phyloP scores from a whole-genome alignment of 2,329 filamentous ascomycete genomes.

The Pseudopyrenochaeta lycopersici region DNA sequence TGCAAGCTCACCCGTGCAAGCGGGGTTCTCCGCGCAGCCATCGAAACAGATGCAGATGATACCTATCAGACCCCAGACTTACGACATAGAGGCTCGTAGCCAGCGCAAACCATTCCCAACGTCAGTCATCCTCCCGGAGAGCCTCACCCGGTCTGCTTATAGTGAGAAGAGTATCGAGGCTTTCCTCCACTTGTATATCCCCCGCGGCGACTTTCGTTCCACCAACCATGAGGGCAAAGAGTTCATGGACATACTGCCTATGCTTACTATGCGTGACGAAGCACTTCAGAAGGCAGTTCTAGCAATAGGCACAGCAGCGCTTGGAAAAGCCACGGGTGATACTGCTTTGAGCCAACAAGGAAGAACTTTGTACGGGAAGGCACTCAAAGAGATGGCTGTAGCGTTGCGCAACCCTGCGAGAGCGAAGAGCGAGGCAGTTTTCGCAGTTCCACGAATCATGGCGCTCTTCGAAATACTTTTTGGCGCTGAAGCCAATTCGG shows the following conservation, averaged over 20 bases:
- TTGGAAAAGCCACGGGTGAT: slow-evolving; percentile 29
- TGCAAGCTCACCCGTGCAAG: background rate
- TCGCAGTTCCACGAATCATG: slow-evolving; percentile 35
- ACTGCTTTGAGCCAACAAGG: slow-evolving; percentile 25
- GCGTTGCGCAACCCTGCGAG: slow-evolving; percentile 26
- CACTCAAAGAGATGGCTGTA: slow-evolving; percentile 29
- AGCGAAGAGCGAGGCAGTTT: slow-evolving; percentile 30
- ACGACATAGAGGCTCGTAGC: background rate
- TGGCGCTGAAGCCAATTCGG: slow-evolving; percentile 28
- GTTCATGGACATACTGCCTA: slow-evolving; percentile 24
- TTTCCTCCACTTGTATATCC: slow-evolving; percentile 33
- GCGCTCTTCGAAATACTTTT: slow-evolving; percentile 41
- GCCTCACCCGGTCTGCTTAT: slow-evolving; percentile 32
- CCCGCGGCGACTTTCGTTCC: slow-evolving; percentile 7
- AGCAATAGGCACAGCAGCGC: slow-evolving; percentile 33
- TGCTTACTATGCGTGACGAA: slow-evolving; percentile 30
- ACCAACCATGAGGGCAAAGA: slow-evolving; percentile 17
- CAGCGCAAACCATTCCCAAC: background rate
- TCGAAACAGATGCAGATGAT: slow-evolving; percentile 6
- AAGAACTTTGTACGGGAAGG: slow-evolving; percentile 34
- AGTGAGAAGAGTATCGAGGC: slow-evolving; percentile 28
- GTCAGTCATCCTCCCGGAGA: slow-evolving; percentile 15
- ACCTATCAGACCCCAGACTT: slow-evolving; percentile 1
- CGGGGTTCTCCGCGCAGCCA: slow-evolving; percentile 6
- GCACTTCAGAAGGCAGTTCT: slow-evolving; percentile 33